Conservation (phyloP, 192 early-diverging fungal genomes). For the Backusella tuberculispora region DNA sequence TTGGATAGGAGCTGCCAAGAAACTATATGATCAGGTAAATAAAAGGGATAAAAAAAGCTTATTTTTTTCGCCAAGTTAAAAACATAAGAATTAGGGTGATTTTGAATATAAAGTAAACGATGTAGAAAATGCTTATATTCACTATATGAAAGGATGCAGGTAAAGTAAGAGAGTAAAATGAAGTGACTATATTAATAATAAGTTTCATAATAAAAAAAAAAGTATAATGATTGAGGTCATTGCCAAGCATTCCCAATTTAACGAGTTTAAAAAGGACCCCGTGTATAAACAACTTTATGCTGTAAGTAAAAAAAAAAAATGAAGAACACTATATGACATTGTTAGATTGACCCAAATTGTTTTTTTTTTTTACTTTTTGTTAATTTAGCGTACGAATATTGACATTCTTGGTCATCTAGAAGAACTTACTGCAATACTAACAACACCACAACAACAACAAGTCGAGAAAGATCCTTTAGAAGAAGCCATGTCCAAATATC, state of each 20-base stretch:
- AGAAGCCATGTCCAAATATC: slow-evolving; percentile 20
- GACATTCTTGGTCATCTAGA: slow-evolving; percentile 1
- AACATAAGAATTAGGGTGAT: slow-evolving; percentile 33
- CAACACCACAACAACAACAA: not conserved
- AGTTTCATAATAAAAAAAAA: too few species aligned
- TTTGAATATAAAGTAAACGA: not conserved
- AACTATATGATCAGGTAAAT: slow-evolving; percentile 23
- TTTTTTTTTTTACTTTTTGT: not conserved
- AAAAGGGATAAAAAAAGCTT: not conserved
- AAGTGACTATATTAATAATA: too few species aligned
- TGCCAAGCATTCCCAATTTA: not conserved
- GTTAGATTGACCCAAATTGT: not conserved
- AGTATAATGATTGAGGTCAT: not conserved
- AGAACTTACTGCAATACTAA: not conserved
- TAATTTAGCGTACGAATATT: not conserved
- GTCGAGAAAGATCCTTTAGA: not conserved
- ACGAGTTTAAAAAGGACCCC: not conserved
- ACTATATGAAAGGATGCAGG: slow-evolving; percentile 42
- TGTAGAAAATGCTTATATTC: slow-evolving; percentile 42
- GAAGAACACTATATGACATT: not conserved
- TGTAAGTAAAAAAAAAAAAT: not conserved
- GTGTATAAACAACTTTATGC: not conserved
- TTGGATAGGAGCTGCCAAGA: slow-evolving; percentile 23
- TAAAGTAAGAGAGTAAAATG: slow-evolving; percentile 25
- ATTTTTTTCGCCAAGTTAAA: not conserved